Conservation (phyloP, 2,329 filamentous ascomycete species). For the Trichophyton equinum region DNA sequence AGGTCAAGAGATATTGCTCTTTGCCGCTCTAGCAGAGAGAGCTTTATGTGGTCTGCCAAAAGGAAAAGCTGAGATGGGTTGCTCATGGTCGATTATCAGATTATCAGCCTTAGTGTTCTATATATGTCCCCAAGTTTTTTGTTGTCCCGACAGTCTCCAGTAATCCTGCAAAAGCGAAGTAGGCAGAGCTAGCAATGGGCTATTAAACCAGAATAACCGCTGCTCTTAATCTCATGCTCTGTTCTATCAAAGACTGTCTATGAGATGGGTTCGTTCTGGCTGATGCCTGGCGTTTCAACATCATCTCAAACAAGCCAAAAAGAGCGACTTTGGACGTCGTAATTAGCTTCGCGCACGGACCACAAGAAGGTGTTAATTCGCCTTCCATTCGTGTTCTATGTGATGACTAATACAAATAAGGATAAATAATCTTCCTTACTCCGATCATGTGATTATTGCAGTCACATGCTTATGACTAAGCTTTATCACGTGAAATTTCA, state of each 20-base stretch:
- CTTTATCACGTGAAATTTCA: not conserved
- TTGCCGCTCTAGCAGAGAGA: slow-evolving; percentile 84
- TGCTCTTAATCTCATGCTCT: not conserved
- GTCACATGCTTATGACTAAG: not conserved
- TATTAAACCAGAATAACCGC: not conserved
- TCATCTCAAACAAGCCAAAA: no score
- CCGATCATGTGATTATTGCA: no score
- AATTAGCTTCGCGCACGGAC: not conserved
- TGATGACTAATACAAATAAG: not conserved
- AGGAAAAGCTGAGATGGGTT: slow-evolving; percentile 69
- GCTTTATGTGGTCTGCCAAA: slow-evolving; percentile 90
- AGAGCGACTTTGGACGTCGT: not conserved
- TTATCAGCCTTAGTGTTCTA: not conserved
- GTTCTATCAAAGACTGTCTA: not conserved
- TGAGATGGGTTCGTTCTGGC: not conserved
- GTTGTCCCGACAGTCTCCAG: not conserved
- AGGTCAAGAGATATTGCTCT: slow-evolving; percentile 71
- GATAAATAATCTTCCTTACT: not conserved
- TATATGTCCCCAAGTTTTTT: not conserved
- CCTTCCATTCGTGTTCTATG: not conserved
- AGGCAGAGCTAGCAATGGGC: not conserved
- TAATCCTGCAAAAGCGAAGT: not conserved
- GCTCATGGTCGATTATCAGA: slow-evolving; percentile 26
- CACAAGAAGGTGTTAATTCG: not conserved
- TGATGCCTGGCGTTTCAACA: not conserved